Conservation (phyloP, 2,329 filamentous ascomycete species). For the Berkeleyomyces rouxiae region DNA sequence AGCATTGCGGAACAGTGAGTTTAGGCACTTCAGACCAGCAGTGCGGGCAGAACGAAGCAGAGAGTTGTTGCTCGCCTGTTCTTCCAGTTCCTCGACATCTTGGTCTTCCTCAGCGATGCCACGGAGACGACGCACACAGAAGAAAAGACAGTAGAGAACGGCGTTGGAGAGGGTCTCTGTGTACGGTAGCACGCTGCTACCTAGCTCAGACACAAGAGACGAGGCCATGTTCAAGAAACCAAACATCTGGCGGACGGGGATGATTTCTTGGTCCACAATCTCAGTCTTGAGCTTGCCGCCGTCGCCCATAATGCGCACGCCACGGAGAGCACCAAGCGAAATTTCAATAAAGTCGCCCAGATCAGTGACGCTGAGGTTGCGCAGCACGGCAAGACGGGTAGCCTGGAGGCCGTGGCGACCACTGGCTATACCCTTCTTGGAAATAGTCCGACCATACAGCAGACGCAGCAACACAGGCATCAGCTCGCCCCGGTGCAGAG, state of each 20-base stretch:
- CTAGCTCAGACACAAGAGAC: slow-evolving; percentile 70
- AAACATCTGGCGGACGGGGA: slow-evolving; percentile 62
- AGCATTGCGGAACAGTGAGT: slow-evolving; percentile 59
- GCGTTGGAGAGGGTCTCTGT: slow-evolving; percentile 55
- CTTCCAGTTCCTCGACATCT: slow-evolving; percentile 21
- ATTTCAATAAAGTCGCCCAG: slow-evolving; percentile 72
- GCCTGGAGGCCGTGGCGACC: slow-evolving; percentile 68
- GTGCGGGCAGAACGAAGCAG: slow-evolving; percentile 51
- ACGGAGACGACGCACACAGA: slow-evolving; percentile 43
- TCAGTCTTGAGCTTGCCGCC: slow-evolving; percentile 26
- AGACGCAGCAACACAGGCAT: slow-evolving; percentile 79
- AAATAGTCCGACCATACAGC: slow-evolving; percentile 78
- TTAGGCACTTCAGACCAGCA: slow-evolving; percentile 66
- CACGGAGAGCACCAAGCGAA: slow-evolving; percentile 52
- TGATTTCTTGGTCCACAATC: slow-evolving; percentile 38
- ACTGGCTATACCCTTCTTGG: slow-evolving; percentile 58
- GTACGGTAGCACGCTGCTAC: slow-evolving; percentile 53
- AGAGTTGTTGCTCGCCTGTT: slow-evolving; percentile 32
- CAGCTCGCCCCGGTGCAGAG: slow-evolving; percentile 53
- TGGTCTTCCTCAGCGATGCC: slow-evolving; percentile 22
- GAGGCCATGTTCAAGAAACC: slow-evolving; percentile 87
- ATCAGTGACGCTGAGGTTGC: slow-evolving; percentile 57
- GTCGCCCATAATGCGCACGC: slow-evolving; percentile 40
- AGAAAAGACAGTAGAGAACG: slow-evolving; percentile 65
- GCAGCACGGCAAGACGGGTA: slow-evolving; percentile 63